A percentile compares a stretch with the other conserved stretches of the same genome.
Conservation (phyloP, 2,329 filamentous ascomycete species). For the Thermoascus crustaceus region DNA sequence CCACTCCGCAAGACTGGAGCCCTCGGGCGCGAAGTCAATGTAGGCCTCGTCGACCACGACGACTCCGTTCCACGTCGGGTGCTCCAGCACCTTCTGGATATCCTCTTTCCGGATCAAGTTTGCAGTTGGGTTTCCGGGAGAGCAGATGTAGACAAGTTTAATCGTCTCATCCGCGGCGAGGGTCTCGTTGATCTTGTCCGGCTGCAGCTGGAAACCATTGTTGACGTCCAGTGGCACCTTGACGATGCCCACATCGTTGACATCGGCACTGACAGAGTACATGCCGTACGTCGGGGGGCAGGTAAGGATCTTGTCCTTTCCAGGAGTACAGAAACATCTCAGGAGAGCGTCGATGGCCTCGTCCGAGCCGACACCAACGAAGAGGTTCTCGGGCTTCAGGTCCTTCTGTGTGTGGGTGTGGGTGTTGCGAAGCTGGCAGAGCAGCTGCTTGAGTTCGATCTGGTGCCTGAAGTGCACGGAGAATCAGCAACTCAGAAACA, state of each 20-base stretch:
- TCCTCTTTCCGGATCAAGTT: conserved; percentile 67
- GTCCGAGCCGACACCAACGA: conserved; percentile 91
- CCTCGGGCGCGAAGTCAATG: conserved; percentile 80
- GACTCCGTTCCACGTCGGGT: conserved; percentile 90
- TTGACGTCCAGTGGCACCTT: conserved; percentile 72
- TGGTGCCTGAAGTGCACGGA: conserved; percentile 56
- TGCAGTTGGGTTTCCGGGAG: conserved; percentile 89
- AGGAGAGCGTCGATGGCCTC: conserved; percentile 94
- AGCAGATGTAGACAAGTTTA: conserved; percentile 89
- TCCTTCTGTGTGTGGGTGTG: conserved; percentile 66
- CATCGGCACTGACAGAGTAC: conserved; percentile 89
- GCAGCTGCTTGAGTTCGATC: conserved; percentile 69
- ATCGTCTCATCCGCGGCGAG: conserved; percentile 59
- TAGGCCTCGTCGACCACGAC: conserved; percentile 94
- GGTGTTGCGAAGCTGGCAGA: conserved; percentile 79
- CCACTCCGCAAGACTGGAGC: conserved; percentile 79
- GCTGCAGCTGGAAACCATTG: conserved; percentile 66
- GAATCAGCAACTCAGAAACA: conserved; percentile 4
- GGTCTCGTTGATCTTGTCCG: conserved; percentile 57
- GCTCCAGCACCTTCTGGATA: conserved; percentile 64
- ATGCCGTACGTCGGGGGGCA: conserved; percentile 98
- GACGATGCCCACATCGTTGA: conserved; percentile 83
- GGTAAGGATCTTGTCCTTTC: conserved; percentile 80
- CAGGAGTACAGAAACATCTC: conserved; percentile 85
- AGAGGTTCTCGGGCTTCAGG: conserved; percentile 74